phyloP scores from a whole-genome alignment of 1,284 basidiomycete genomes.

The Fistulinella cinereoalba region DNA sequence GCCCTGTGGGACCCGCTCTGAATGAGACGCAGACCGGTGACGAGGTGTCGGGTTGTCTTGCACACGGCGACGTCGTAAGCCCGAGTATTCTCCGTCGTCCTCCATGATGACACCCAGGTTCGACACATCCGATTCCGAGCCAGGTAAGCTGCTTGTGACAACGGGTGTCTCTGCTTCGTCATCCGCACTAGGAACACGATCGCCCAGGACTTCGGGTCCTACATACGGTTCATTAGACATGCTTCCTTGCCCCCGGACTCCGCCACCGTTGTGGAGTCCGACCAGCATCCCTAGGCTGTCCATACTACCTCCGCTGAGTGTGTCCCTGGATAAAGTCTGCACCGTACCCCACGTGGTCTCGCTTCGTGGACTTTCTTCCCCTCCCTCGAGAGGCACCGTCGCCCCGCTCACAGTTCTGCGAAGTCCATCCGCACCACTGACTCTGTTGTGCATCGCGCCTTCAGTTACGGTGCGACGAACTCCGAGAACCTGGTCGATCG shows the following conservation, averaged over 20 bases:
- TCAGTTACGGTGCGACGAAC: slow-evolving; percentile 26
- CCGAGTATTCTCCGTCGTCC: slow-evolving; percentile 25
- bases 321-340: slow-evolving; percentile 19
- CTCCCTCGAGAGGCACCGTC: slow-evolving; percentile 11
- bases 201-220: slow-evolving; percentile 13
- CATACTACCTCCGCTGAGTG: slow-evolving; percentile 26
- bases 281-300: slow-evolving; percentile 28
- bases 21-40: slow-evolving; percentile 19
- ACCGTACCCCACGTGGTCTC: slow-evolving; percentile 35
- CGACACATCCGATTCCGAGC: slow-evolving; percentile 19
- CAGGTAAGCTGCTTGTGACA: slow-evolving; percentile 19
- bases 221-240: slow-evolving; percentile 14
- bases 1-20: slow-evolving; percentile 12
- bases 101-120: slow-evolving; percentile 32
- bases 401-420: slow-evolving; percentile 12
- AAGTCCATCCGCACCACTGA: slow-evolving; percentile 9
- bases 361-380: slow-evolving; percentile 30
- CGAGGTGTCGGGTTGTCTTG: slow-evolving; percentile 13
- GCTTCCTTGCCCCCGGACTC: slow-evolving; percentile 24
- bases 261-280: slow-evolving; percentile 32
- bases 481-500: slow-evolving; percentile 11
- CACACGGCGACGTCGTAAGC: slow-evolving; percentile 9
- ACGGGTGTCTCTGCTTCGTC: slow-evolving; percentile 20
- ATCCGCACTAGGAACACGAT: slow-evolving; percentile 13
- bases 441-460: slow-evolving; percentile 2